These are phyloP conservation scores for Dalbergia cultrata DNA, from an alignment of 306 rosid genomes.

Conservation along the genomic window DNA sequence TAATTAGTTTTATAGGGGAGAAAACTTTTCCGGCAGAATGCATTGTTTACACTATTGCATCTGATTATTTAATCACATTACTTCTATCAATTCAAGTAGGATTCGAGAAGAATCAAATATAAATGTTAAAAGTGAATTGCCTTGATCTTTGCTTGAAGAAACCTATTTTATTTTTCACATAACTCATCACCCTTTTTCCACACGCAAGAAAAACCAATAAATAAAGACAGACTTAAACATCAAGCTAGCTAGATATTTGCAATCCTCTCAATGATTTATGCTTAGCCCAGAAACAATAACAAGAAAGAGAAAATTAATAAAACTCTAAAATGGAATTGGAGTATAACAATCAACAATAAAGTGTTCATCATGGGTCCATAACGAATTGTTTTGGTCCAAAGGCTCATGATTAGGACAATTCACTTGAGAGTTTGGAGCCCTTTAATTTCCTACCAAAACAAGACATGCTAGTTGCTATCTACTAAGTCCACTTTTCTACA, in stretches of 20 bases:
- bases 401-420: not conserved
- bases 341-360: not conserved
- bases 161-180: not conserved
- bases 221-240: slow-evolving; percentile 1
- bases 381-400: not conserved
- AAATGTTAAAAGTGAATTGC: not conserved
- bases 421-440: not conserved
- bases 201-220: slow-evolving; percentile 19
- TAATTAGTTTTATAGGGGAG: too few relatives aligned
- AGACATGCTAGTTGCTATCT: not conserved
- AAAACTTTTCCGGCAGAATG: too few relatives aligned
- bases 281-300: not conserved
- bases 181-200: not conserved
- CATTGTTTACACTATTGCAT: too few relatives aligned
- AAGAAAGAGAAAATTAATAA: not conserved
- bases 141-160: not conserved
- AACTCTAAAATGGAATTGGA: not conserved
- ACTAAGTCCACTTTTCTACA: not conserved
- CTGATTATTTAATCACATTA: too few relatives aligned
- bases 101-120: not conserved
- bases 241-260: not conserved
- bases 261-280: not conserved
- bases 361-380: not conserved
- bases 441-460: not conserved
- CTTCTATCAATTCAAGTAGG: not conserved